Percentiles rank a stretch among this genome's conserved stretches.
These are phyloP conservation scores for Aspergillus pseudoterreus DNA, from an alignment of 2,329 filamentous ascomycete genomes.

Conservation along the genomic window DNA sequence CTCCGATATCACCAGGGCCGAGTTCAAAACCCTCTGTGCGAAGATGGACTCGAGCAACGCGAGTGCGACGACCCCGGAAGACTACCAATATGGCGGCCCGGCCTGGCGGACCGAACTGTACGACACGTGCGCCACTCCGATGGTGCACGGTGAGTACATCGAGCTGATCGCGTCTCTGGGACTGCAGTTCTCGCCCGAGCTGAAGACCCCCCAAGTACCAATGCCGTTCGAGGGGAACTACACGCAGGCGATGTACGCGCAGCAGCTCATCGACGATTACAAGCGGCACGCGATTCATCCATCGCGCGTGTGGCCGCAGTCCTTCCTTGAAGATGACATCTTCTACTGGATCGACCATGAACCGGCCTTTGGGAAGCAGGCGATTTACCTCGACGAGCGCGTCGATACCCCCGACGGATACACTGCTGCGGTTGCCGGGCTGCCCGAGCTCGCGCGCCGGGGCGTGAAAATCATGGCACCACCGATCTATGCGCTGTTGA, in stretches of 20 bases:
- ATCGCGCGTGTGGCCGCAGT: slow-evolving; percentile 17
- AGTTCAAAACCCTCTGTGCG: slow-evolving; percentile 18
- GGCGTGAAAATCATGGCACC: slow-evolving; percentile 16
- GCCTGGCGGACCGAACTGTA: slow-evolving; percentile 16
- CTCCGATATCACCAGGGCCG: slow-evolving; percentile 16
- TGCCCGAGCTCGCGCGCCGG: slow-evolving; percentile 9
- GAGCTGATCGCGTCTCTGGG: slow-evolving; percentile 14
- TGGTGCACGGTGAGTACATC: slow-evolving; percentile 17
- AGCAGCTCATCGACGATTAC: slow-evolving; percentile 20
- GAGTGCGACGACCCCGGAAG: slow-evolving; percentile 13
- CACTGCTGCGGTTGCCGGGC: slow-evolving; percentile 7
- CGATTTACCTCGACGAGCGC: slow-evolving; percentile 17
- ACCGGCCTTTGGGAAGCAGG: slow-evolving; percentile 15
- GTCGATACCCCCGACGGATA: slow-evolving; percentile 14
- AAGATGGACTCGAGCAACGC: slow-evolving; percentile 20
- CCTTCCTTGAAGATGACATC: slow-evolving; percentile 17
- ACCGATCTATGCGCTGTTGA: slow-evolving; percentile 16
- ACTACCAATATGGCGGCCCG: slow-evolving; percentile 17
- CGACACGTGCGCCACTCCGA: slow-evolving; percentile 13
- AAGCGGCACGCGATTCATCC: slow-evolving; percentile 14
- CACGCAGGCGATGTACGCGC: slow-evolving; percentile 16
- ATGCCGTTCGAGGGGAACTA: slow-evolving; percentile 18
- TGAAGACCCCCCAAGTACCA: slow-evolving; percentile 14
- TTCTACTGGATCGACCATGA: slow-evolving; percentile 17
- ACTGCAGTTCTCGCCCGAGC: slow-evolving; percentile 17